Conservation (phyloP, 1,284 basidiomycete genomes). For the Irpex sp. region DNA sequence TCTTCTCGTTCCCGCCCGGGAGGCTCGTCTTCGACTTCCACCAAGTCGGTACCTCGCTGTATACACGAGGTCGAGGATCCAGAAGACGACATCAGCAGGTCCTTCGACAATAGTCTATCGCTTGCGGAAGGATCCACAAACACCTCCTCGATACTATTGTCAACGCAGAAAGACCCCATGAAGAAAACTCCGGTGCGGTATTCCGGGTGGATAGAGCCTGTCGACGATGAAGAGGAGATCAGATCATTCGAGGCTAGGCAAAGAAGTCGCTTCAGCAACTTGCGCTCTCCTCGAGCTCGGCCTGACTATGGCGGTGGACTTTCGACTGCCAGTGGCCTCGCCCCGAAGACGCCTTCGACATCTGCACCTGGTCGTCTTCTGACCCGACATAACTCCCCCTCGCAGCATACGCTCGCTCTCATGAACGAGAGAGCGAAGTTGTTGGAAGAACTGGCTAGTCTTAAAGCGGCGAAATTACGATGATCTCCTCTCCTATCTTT, state of each 20-base stretch:
- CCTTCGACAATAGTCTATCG: not conserved
- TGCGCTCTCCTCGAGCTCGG: slow-evolving; percentile 2
- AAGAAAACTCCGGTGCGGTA: slow-evolving; percentile 34
- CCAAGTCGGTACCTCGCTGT: slow-evolving; percentile 26
- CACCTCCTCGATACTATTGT: slow-evolving; percentile 3
- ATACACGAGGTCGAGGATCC: slow-evolving; percentile 49
- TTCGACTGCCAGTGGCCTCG: too few relatives aligned
- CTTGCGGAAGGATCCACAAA: slow-evolving; percentile 8
- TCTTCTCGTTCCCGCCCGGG: not conserved
- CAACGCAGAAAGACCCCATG: not conserved
- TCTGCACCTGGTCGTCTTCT: slow-evolving; percentile 14
- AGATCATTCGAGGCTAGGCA: slow-evolving; percentile 36
- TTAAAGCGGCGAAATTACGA: slow-evolving; percentile 14
- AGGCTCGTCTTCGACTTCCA: not conserved
- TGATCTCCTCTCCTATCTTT: not conserved
- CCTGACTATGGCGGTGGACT: not conserved
- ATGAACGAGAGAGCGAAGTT: slow-evolving; percentile 46
- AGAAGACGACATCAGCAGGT: slow-evolving; percentile 24
- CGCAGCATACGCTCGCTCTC: slow-evolving; percentile 39
- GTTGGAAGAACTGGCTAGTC: slow-evolving; percentile 39
- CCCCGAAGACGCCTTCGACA: not conserved
- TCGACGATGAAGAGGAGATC: slow-evolving; percentile 46
- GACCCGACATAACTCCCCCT: slow-evolving; percentile 34
- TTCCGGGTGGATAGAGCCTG: slow-evolving; percentile 46
- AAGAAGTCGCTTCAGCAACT: slow-evolving; percentile 2